phyloP scores from a whole-genome alignment of 805 yeast species.

The Ogataea thermomethanolica region DNA sequence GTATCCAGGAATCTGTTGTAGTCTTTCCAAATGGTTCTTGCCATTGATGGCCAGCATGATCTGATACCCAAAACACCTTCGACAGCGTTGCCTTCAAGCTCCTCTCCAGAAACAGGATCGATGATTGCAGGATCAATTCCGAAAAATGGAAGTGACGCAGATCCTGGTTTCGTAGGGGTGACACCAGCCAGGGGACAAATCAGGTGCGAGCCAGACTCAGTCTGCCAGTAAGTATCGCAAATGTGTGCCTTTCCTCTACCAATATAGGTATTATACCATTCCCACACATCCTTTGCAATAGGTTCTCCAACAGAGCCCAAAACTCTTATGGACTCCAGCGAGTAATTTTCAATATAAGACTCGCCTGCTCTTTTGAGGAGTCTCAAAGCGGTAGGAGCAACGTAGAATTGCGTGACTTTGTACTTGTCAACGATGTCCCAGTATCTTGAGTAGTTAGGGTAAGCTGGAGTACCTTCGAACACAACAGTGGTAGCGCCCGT shows the following conservation, averaged over 20 bases:
- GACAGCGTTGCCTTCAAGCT: constrained; percentile 61
- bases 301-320: constrained; percentile 87
- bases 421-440: constrained; percentile 74
- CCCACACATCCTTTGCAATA: constrained; percentile 83
- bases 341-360: constrained; percentile 54
- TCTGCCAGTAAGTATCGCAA: constrained; percentile 86
- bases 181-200: constrained; percentile 74
- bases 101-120: constrained; percentile 73
- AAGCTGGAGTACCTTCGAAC: constrained; percentile 86
- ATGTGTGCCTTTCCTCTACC: constrained; percentile 70
- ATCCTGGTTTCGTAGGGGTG: constrained; percentile 81
- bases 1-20: constrained; percentile 74
- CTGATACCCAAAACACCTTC: constrained; percentile 79
- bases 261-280: constrained; percentile 72
- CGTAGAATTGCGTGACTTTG: constrained; percentile 74
- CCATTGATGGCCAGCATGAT: constrained; percentile 81
- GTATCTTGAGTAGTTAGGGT: constrained; percentile 74
- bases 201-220: constrained; percentile 81
- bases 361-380: constrained; percentile 74
- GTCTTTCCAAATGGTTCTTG: constrained; percentile 78
- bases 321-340: constrained; percentile 60
- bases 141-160: constrained; percentile 80
- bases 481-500: constrained; percentile 77
- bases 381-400: constrained; percentile 82
- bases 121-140: constrained; percentile 72